Base-by-base conservation (phyloP, 2,329 filamentous ascomycete genomes). In the Botrytis pseudocinerea region DNA sequence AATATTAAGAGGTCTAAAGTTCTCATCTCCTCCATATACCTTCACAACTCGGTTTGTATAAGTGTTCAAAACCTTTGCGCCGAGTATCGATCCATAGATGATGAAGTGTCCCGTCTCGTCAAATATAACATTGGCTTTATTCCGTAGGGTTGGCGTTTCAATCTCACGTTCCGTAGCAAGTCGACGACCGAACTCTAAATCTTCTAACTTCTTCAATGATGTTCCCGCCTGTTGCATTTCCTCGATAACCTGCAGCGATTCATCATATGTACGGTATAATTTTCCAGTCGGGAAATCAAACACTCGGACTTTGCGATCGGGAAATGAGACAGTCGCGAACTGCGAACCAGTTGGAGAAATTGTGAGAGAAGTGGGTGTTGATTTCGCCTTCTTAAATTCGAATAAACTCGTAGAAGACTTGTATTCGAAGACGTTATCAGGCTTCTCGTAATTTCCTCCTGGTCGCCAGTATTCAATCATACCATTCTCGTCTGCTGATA, bases 401-500 rank as follows among this genome's bases (percentile, higher is more conserved):
- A 98, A 99, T 1, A 99, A 86, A 79, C 93, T 96, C 4, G 96
- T 99, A 1, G 93, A 91, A 80, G 94, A 97, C 83, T 99, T 99
- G 84, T 94, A 93, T 77, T 93, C 88, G 81, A 97, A 99, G 28
- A 99, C 94, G 70, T 90, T 94, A 77, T 94, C 91, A 0, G 96
- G 96, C 82, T 98, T 98, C 79, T 97, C 94, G 81, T 94, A 98
- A 57, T 85, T 90, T 2, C 89, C 90, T 75, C 88, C 89, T 0
- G 96, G 94, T 73, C 89, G 88, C 96, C 96, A 99, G 83, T 99
- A 99, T 82, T 99, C 96, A 16, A 99, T 81, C 95, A 98, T 98
- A 38, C 96, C 95, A 71, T 89, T 89, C 77, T 95, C 91, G 77
- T 99, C 97, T 0, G 91, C 91, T 2, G 96, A 98, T 10, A 98